Conservation (phyloP, 108 stramenopile species). For the Fragilaria radians region DNA sequence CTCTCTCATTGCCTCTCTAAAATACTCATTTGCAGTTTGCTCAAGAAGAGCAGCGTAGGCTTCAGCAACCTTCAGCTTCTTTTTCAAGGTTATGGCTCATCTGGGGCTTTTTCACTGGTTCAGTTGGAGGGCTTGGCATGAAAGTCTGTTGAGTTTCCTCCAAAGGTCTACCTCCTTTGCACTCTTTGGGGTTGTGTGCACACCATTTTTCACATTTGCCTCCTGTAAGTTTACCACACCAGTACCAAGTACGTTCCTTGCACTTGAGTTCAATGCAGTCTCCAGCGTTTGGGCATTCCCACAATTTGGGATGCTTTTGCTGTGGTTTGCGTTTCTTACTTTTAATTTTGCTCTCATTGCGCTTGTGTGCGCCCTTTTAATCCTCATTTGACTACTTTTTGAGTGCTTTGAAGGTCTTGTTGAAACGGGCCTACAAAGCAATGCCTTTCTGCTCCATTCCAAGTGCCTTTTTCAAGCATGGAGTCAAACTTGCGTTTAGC, state of each 20-base stretch:
- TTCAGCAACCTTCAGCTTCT: background rate
- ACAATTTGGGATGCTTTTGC: background rate
- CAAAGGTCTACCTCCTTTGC: too few species aligned
- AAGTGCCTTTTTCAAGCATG: background rate
- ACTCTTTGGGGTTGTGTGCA: background rate
- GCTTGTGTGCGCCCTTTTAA: background rate
- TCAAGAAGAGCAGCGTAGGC: background rate
- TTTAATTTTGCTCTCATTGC: background rate
- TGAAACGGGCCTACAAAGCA: constrained; percentile 9
- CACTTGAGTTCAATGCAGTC: background rate
- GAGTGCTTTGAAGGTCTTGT: background rate
- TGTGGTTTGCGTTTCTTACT: background rate
- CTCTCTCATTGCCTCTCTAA: too few species aligned
- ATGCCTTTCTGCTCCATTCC: constrained; percentile 17
- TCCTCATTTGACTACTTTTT: background rate
- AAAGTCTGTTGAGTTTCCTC: too few species aligned
- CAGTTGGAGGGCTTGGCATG: too few species aligned
- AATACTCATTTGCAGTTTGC: background rate
- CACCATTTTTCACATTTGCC: constrained; percentile 2
- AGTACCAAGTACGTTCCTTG: constrained; percentile 1
- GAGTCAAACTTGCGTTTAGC: constrained; percentile 17
- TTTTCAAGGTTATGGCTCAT: too few species aligned
- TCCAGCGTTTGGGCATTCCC: background rate
- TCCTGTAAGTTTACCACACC: constrained; percentile 3
- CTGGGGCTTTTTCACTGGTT: too few species aligned